Percentiles rank a stretch among this genome's conserved stretches.
phyloP scores from a whole-genome alignment of 1,284 basidiomycete genomes.

The Sanguinoderma infundibulare region DNA sequence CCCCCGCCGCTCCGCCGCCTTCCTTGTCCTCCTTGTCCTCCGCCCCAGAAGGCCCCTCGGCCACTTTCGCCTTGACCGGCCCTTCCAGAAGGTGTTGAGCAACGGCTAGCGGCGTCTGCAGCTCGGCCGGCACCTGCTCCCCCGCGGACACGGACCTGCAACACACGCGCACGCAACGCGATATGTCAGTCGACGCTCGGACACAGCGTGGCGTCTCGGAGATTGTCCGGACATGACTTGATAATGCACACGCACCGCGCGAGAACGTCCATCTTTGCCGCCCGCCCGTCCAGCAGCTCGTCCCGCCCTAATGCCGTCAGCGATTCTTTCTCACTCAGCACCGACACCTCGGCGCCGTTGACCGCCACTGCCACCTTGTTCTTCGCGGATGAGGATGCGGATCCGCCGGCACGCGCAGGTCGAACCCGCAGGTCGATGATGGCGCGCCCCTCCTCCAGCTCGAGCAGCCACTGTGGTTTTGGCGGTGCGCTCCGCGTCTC shows the following conservation, averaged over 20 bases:
- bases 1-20: slow-evolving; percentile 32
- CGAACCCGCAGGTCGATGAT: slow-evolving; percentile 64
- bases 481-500: slow-evolving; percentile 65
- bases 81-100: slow-evolving; percentile 60
- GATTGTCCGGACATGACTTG: slow-evolving; percentile 7
- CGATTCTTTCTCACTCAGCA: slow-evolving; percentile 78
- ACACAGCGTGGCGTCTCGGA: slow-evolving; percentile 6
- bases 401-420: slow-evolving; percentile 39
- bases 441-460: slow-evolving; percentile 68
- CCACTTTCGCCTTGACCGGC: slow-evolving; percentile 25
- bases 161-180: slow-evolving; percentile 8
- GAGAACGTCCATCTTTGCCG: slow-evolving; percentile 63
- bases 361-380: slow-evolving; percentile 39
- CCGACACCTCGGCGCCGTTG: slow-evolving; percentile 56
- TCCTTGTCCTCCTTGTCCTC: slow-evolving; percentile 38
- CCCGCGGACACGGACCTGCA: slow-evolving; percentile 46
- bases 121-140: slow-evolving; percentile 61
- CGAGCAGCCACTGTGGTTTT: slow-evolving; percentile 77
- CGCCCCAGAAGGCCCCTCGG: slow-evolving; percentile 29
- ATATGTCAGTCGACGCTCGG: slow-evolving; percentile 1
- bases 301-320: slow-evolving; percentile 70
- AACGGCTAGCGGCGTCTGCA: slow-evolving; percentile 66
- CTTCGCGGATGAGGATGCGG: slow-evolving; percentile 1
- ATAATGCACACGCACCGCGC: slow-evolving; percentile 61
- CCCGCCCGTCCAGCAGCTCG: slow-evolving; percentile 71